These are phyloP conservation scores for Glomus cerebriforme DNA, from an alignment of 192 early-diverging fungal species.

Conservation along the genomic window DNA sequence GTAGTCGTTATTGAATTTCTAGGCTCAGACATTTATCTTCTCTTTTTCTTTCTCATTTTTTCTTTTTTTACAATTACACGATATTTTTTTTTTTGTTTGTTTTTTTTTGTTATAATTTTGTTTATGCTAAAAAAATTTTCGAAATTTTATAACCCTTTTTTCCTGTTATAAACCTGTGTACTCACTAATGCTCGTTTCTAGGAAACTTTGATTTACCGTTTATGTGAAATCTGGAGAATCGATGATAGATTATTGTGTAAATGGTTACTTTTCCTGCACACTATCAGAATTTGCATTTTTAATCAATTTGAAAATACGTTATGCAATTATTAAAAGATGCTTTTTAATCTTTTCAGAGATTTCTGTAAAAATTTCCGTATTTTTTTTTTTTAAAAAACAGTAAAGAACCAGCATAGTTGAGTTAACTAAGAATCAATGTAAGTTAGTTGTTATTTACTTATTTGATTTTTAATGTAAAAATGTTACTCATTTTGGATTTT, in stretches of 20 bases:
- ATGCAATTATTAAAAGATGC: background rate
- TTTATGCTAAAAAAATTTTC: background rate
- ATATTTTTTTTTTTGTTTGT: background rate
- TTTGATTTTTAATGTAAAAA: background rate
- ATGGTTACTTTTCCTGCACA: background rate
- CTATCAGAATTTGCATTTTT: background rate
- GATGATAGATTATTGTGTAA: background rate
- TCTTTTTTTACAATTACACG: background rate
- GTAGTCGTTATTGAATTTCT: conserved; percentile 31
- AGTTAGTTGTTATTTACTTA: background rate
- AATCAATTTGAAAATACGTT: background rate
- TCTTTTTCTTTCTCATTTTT: background rate
- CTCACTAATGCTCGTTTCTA: background rate
- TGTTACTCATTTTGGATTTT: no score
- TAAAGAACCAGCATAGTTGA: background rate
- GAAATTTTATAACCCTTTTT: background rate
- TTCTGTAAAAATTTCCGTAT: background rate
- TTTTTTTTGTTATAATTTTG: background rate
- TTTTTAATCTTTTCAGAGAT: background rate
- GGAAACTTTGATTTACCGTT: background rate
- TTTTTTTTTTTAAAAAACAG: background rate
- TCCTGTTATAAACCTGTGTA: background rate
- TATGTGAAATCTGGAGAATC: background rate
- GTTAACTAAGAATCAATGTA: background rate
- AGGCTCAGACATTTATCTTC: background rate